Conservation (phyloP, 2,329 filamentous ascomycete species). For the Seiridium unicorne region DNA sequence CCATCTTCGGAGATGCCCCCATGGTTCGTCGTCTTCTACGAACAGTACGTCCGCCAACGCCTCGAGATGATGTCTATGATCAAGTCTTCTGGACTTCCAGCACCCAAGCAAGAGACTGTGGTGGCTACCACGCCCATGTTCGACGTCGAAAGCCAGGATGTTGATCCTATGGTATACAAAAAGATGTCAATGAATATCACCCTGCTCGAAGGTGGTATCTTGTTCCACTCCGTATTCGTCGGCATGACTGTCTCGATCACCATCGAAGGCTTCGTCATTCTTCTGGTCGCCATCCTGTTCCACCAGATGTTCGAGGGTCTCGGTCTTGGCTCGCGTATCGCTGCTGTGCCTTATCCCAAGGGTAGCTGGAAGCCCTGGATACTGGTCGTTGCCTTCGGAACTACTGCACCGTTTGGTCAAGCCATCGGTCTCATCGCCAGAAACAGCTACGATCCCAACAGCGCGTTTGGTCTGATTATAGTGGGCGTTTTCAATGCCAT, state of each 20-base stretch:
- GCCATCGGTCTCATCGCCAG: conserved; percentile 59
- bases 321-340: conserved; percentile 69
- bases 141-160: conserved; percentile 42
- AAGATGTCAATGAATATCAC: conserved; percentile 72
- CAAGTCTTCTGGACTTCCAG: conserved; percentile 29
- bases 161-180: conserved; percentile 48
- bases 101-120: conserved; percentile 21
- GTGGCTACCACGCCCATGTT: conserved; percentile 32
- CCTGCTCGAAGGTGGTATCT: conserved; percentile 72
- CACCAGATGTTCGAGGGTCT: conserved; percentile 71
- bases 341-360: conserved; percentile 59
- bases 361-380: conserved; percentile 58
- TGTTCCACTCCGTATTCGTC: conserved; percentile 77
- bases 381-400: conserved; percentile 61
- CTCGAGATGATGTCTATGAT: conserved; percentile 58
- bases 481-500: conserved; percentile 67
- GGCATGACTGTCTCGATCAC: conserved; percentile 72
- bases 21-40: conserved; percentile 63
- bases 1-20: conserved; percentile 51
- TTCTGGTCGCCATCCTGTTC: conserved; percentile 69
- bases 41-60: conserved; percentile 60
- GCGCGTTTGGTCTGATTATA: conserved; percentile 62
- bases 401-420: conserved; percentile 63
- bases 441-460: conserved; percentile 60
- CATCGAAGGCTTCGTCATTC: conserved; percentile 63